These are phyloP conservation scores for Blastomyces percursus DNA, from an alignment of 2,329 filamentous ascomycete genomes.

Conservation along the genomic window DNA sequence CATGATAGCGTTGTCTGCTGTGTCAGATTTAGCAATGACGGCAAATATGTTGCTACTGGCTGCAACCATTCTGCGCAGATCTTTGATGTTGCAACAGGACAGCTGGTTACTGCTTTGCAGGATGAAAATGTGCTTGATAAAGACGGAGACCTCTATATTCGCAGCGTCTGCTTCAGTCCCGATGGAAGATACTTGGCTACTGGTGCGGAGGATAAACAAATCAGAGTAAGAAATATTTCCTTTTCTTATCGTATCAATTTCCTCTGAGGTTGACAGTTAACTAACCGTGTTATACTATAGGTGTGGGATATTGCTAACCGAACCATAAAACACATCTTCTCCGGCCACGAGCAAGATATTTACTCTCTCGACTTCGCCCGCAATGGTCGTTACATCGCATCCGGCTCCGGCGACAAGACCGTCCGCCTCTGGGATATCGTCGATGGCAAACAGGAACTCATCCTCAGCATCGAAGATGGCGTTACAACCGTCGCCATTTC, in stretches of 20 bases:
- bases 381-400: conserved; percentile 88
- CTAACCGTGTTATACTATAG: conserved; percentile 33
- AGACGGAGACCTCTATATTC: conserved; percentile 87
- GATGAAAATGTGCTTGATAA: conserved; percentile 71
- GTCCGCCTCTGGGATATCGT: conserved; percentile 96
- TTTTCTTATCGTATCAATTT: background rate
- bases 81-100: conserved; percentile 79
- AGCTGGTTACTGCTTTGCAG: conserved; percentile 80
- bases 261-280: background rate
- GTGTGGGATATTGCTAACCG: conserved; percentile 87
- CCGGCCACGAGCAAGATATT: conserved; percentile 97
- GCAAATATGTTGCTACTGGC: conserved; percentile 89
- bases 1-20: conserved; percentile 98
- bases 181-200: conserved; percentile 90
- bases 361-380: conserved; percentile 93
- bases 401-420: conserved; percentile 86
- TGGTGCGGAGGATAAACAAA: conserved; percentile 94
- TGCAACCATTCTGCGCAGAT: conserved; percentile 99
- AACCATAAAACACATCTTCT: conserved; percentile 82
- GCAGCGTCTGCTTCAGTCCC: conserved; percentile 97
- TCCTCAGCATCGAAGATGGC: conserved; percentile 86
- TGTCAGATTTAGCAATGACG: conserved; percentile 90
- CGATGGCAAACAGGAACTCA: conserved; percentile 67
- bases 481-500: conserved; percentile 97
- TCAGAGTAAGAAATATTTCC: conserved; percentile 54